These are phyloP conservation scores for Calendula officinalis DNA, from an alignment of 129 eudicot genomes.

Conservation along the genomic window DNA sequence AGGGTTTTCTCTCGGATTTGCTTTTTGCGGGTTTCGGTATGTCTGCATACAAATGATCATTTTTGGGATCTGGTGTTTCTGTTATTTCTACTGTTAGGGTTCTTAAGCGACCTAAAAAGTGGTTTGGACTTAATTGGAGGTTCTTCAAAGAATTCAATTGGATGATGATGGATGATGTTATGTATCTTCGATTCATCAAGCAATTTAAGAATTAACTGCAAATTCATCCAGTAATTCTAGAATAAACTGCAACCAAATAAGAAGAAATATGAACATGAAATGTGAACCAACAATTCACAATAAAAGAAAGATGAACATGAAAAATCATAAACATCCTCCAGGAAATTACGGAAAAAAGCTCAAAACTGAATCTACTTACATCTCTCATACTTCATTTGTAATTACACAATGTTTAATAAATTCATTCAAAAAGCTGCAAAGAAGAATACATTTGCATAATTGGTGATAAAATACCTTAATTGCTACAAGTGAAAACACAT, in stretches of 20 bases:
- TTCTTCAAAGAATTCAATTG: conserved; percentile 19
- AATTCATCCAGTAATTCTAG: no score
- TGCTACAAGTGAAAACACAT: neutral
- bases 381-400: neutral
- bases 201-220: no score
- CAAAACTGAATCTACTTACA: neutral
- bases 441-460: neutral
- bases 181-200: conserved; percentile 36
- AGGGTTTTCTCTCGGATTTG: conserved; percentile 67
- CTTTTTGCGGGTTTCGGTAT: conserved; percentile 43
- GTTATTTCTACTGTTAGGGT: conserved; percentile 26
- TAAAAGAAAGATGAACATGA: neutral
- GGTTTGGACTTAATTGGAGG: conserved; percentile 13
- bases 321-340: conserved; percentile 1
- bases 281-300: neutral
- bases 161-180: neutral
- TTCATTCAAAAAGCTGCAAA: neutral
- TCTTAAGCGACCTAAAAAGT: conserved; percentile 18
- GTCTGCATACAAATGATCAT: conserved; percentile 29
- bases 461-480: conserved; percentile 1
- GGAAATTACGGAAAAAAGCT: neutral
- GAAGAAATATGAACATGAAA: neutral
- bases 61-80: conserved; percentile 18
- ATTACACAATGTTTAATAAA: neutral
- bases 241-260: neutral